Percentiles rank a stretch among this genome's conserved stretches.
phyloP scores from a whole-genome alignment of 371 early-diverging fungal genomes.

The Syncephalis fuscata region DNA sequence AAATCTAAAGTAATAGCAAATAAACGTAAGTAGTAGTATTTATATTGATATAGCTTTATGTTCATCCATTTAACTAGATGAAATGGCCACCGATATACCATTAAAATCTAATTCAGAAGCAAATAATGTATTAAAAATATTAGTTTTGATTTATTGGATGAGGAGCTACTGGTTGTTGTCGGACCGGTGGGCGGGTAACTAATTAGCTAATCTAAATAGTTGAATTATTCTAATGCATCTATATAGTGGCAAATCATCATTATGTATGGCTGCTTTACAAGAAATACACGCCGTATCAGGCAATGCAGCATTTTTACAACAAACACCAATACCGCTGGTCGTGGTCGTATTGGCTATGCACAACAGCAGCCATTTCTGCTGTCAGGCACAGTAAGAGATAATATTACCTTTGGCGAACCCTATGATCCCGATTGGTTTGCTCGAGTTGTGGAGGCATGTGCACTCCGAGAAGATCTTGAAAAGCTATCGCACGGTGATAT shows the following conservation, averaged over 20 bases:
- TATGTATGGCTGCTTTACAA: constrained; percentile 55
- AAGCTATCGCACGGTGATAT: constrained; percentile 66
- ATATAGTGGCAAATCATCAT: constrained; percentile 72
- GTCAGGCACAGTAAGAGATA: constrained; percentile 79
- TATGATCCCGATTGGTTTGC: constrained; percentile 58
- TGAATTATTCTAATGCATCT: no score
- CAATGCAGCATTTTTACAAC: no score
- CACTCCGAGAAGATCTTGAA: constrained; percentile 53
- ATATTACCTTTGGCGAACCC: constrained; percentile 78
- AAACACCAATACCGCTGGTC: no score
- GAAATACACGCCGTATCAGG: no score
- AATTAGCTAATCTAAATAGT: no score
- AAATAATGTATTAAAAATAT: no score
- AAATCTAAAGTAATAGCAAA: no score
- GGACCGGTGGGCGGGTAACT: constrained; percentile 86
- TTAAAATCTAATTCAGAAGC: no score
- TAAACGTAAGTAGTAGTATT: no score
- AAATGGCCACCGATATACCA: no score
- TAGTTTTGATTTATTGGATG: constrained; percentile 26
- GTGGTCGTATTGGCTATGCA: constrained; percentile 78
- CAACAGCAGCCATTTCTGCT: constrained; percentile 88
- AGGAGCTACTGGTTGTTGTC: constrained; percentile 55
- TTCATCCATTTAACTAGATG: no score
- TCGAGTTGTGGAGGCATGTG: constrained; percentile 27
- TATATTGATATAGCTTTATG: no score